These are phyloP conservation scores for Trypanosoma congolense DNA, from an alignment of 208 protist species.

Conservation along the genomic window DNA sequence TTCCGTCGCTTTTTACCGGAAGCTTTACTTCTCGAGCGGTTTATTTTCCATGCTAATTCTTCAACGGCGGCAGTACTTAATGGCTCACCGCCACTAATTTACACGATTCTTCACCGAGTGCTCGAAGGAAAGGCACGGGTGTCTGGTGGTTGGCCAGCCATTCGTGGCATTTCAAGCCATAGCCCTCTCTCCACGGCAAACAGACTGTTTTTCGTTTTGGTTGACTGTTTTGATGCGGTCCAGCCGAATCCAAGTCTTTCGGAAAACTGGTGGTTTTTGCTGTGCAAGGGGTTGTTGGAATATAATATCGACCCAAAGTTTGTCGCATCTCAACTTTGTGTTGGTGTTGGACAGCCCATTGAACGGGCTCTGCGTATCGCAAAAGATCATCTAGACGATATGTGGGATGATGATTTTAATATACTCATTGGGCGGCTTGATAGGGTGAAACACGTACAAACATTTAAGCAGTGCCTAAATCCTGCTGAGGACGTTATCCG, in stretches of 20 bases:
- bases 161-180: slow-evolving; percentile 12
- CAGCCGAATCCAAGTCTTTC: slow-evolving; percentile 1
- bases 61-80: slow-evolving; percentile 11
- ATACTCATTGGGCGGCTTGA: slow-evolving; percentile 66
- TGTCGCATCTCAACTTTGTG: slow-evolving; percentile 33
- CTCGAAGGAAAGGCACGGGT: slow-evolving; percentile 20
- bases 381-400: slow-evolving; percentile 30
- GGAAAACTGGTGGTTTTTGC: slow-evolving; percentile 23
- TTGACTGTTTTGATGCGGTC: slow-evolving; percentile 29
- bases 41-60: slow-evolving; percentile 18
- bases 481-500: slow-evolving; percentile 50
- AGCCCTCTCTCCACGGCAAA: slow-evolving; percentile 29
- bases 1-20: slow-evolving; percentile 21
- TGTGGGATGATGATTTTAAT: slow-evolving; percentile 41
- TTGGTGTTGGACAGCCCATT: slow-evolving; percentile 51
- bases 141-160: slow-evolving; percentile 25
- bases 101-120: slow-evolving; percentile 24
- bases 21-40: slow-evolving; percentile 15
- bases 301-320: slow-evolving; percentile 29
- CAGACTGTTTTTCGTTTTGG: slow-evolving; percentile 24
- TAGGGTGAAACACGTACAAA: slow-evolving; percentile 20
- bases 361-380: slow-evolving; percentile 46
- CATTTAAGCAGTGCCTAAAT: slow-evolving; percentile 9
- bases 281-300: slow-evolving; percentile 36
- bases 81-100: slow-evolving; percentile 19